A percentile compares a stretch with the other conserved stretches of the same genome.
phyloP scores from a whole-genome alignment of 2,329 filamentous ascomycete species.

The Alternaria triticimaculans region DNA sequence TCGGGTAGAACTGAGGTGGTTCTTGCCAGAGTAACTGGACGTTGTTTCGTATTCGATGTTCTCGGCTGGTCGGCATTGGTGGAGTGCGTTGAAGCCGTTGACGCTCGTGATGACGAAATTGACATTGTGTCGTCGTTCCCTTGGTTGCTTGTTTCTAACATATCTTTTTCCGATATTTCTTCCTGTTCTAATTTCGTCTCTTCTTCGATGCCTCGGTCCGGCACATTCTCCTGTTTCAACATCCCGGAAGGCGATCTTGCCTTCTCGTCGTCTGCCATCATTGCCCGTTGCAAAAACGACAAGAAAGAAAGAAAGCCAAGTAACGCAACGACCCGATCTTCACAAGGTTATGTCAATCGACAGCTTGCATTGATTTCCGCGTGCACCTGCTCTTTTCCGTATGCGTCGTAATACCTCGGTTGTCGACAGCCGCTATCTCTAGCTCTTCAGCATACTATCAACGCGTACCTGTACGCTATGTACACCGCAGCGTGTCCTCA shows the following conservation, averaged over 20 bases:
- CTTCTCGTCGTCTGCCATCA: neutral
- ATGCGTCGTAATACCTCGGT: conserved; percentile 8
- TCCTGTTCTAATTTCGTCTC: neutral
- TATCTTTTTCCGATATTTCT: conserved; percentile 13
- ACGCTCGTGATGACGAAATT: conserved; percentile 31
- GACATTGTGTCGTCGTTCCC: conserved; percentile 25
- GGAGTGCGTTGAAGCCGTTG: conserved; percentile 27
- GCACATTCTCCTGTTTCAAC: neutral
- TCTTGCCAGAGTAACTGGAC: conserved; percentile 29
- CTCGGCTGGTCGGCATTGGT: conserved; percentile 9
- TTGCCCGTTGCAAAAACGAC: neutral
- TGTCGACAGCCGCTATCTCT: conserved; percentile 7
- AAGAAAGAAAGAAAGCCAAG: neutral
- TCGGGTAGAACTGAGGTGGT: conserved; percentile 47
- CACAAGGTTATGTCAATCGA: neutral
- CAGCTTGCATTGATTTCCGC: neutral
- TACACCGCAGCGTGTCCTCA: neutral
- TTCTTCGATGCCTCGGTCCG: neutral
- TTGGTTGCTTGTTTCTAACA: neutral
- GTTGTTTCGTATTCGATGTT: conserved; percentile 1
- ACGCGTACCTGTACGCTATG: neutral
- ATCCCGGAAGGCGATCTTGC: conserved; percentile 2
- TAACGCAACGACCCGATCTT: neutral
- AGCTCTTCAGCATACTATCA: conserved; percentile 1
- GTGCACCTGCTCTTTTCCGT: conserved; percentile 5